Evolutionary conservation across 352 stramenopile species (phyloP).

Genomic region (Pythium coloratum): DNA sequence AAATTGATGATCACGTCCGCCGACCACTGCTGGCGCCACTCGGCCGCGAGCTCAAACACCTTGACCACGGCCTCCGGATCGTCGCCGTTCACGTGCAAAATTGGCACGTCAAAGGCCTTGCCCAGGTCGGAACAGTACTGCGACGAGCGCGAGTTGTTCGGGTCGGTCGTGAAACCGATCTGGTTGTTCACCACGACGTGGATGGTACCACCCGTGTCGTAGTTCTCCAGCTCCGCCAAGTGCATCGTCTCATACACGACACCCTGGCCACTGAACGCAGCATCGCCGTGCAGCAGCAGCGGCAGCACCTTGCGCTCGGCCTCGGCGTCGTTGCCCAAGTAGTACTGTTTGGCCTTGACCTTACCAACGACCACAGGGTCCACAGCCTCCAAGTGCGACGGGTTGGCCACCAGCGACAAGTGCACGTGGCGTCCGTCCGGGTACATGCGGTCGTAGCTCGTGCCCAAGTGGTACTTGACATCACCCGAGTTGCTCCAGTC

Average conservation of each 20-base stretch:
- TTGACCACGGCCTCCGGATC: conserved; percentile 93
- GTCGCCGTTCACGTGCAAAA: conserved; percentile 97
- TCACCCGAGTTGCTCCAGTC: conserved; percentile 90
- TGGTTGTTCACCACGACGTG: conserved; percentile 99
- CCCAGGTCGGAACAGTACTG: conserved; percentile 97
- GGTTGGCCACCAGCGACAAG: conserved; percentile 95
- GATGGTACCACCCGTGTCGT: conserved; percentile 96
- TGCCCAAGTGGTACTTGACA: conserved; percentile 87
- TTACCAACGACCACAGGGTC: conserved; percentile 98
- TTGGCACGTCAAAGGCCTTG: conserved; percentile 94
- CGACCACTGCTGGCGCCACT: conserved; percentile 91
- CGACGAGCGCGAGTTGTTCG: conserved; percentile 96
- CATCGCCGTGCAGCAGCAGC: conserved; percentile 97
- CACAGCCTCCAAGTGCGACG: conserved; percentile 98
- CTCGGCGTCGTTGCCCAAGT: conserved; percentile 74
- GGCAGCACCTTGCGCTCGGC: conserved; percentile 88
- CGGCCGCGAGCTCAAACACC: conserved; percentile 91
- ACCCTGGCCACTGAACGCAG: conserved; percentile 87
- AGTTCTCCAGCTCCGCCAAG: conserved; percentile 91
- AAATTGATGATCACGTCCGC: conserved; percentile 98
- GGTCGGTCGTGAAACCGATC: conserved; percentile 98
- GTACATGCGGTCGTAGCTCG: conserved; percentile 68
- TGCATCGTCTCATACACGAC: conserved; percentile 80
- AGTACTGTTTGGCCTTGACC: conserved; percentile 92
- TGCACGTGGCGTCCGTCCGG: conserved; percentile 62